Evolutionary conservation across 352 stramenopile species (phyloP), one percentile per base, ranked within the genome.

Genomic region (Peronospora belbahrii): DNA sequence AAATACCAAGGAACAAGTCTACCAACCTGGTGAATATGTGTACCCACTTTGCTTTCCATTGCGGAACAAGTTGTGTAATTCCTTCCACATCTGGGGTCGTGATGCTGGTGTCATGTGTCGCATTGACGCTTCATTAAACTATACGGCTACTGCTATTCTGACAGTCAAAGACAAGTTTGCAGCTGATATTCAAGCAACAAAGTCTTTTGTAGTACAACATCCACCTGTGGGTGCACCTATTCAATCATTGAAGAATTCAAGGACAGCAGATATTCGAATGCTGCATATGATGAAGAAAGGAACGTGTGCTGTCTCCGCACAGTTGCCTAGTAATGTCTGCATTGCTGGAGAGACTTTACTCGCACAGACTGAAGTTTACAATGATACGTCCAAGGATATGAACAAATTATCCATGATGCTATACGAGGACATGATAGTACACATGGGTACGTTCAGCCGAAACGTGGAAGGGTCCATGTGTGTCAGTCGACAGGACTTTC

Each of bases 111-210:
- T 57, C 46, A 70, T 70, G 62, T 38, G 23, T 18, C 39, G 54
- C 40, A 63, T 87, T 19, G 62, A 85, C 36, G 75, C 72, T 17
- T 85, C 74, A 7, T 79, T 90, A 36, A 71, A 67, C 33, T 90
- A 88, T 56, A 69, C 62, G 9, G 61, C 77, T 27, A 85, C 80
- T 33, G 73, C 75, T 23, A 53, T 67, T 19, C 69, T 90, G 37
- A 63, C 67, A 28, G 69, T 90, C 17, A 71, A 85, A 43, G 72
- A 71, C 10, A 61, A 76, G 41, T 85, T 90, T 34, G 65, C 72
- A 8, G 72, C 73, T 1, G 74, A 90, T 43, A 47, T 90, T 44
- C 70, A 90, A 49, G 43, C 69, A 5, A 67, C 52, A 27, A 49
- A 31, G 22, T 22, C 52, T 0, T 63, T 70, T 11, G 48, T 59